These are phyloP conservation scores for Toxicodendron radicans DNA, from an alignment of 345 rosid genomes.

Conservation along the genomic window DNA sequence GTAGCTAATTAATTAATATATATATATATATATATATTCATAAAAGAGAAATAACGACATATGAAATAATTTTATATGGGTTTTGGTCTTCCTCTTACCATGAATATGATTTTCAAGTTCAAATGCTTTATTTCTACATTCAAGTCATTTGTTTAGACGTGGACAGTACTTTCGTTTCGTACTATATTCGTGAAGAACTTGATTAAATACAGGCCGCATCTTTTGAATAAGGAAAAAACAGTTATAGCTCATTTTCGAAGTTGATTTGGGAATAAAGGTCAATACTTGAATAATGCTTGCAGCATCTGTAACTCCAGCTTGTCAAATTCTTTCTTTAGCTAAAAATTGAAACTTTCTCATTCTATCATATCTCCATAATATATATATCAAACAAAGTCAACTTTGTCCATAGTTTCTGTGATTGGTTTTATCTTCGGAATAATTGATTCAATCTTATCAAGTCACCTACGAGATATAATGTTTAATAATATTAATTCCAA, in stretches of 20 bases:
- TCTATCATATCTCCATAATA: neutral
- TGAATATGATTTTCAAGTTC: no score
- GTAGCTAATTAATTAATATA: no score
- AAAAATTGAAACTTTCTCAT: neutral
- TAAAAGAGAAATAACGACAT: no score
- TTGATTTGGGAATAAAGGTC: neutral
- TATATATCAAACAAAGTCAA: neutral
- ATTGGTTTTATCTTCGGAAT: neutral
- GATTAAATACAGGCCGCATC: neutral
- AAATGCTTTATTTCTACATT: no score
- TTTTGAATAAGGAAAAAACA: neutral
- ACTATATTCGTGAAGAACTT: neutral
- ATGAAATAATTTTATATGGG: no score
- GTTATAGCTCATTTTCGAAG: neutral
- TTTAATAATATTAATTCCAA: no score
- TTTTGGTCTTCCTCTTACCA: no score
- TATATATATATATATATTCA: no score
- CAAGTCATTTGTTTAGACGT: neutral
- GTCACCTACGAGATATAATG: neutral
- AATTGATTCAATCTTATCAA: neutral
- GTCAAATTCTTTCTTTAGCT: neutral
- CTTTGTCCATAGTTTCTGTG: neutral
- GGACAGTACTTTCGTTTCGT: neutral
- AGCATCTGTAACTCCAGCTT: no score
- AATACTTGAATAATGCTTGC: neutral